phyloP scores from a whole-genome alignment of 1,139 yeast species.

The Sugiyamaella castrensis region DNA sequence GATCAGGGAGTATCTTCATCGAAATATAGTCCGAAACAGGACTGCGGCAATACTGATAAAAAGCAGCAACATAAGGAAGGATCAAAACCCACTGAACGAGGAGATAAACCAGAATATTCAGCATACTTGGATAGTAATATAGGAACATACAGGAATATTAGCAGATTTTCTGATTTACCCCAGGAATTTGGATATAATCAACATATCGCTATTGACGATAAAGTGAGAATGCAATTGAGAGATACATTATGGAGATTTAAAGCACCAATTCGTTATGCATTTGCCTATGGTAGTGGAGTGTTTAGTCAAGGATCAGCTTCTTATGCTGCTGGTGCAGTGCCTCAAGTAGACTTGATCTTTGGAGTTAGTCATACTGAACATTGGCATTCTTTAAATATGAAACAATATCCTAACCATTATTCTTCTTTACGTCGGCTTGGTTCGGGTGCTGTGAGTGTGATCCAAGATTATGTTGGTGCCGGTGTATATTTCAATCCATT shows the following conservation, averaged over 20 bases:
- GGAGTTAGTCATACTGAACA: constrained; percentile 69
- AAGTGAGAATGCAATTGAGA: constrained; percentile 47
- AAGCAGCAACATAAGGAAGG: too few species aligned
- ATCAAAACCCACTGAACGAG: too few species aligned
- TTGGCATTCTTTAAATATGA: constrained; percentile 74
- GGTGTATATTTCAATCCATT: constrained; percentile 95
- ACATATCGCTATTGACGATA: constrained; percentile 47
- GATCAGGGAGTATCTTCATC: too few species aligned
- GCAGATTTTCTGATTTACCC: constrained; percentile 50
- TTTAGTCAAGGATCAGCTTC: constrained; percentile 62
- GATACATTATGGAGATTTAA: constrained; percentile 55
- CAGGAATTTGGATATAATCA: constrained; percentile 59
- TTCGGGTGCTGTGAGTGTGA: constrained; percentile 51
- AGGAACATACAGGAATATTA: constrained; percentile 28
- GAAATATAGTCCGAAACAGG: too few species aligned
- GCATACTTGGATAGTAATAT: constrained; percentile 28
- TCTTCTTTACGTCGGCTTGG: constrained; percentile 65
- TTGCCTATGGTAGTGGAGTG: constrained; percentile 97
- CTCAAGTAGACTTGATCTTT: constrained; percentile 86
- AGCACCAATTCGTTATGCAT: constrained; percentile 69
- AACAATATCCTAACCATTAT: constrained; percentile 69
- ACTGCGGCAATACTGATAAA: too few species aligned
- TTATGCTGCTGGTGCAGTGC: constrained; percentile 36
- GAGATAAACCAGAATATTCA: constrained; percentile 6
- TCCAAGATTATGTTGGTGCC: constrained; percentile 70